Conservation (phyloP, 2,329 filamentous ascomycete genomes). For the Chaetomiaceae sp. region DNA sequence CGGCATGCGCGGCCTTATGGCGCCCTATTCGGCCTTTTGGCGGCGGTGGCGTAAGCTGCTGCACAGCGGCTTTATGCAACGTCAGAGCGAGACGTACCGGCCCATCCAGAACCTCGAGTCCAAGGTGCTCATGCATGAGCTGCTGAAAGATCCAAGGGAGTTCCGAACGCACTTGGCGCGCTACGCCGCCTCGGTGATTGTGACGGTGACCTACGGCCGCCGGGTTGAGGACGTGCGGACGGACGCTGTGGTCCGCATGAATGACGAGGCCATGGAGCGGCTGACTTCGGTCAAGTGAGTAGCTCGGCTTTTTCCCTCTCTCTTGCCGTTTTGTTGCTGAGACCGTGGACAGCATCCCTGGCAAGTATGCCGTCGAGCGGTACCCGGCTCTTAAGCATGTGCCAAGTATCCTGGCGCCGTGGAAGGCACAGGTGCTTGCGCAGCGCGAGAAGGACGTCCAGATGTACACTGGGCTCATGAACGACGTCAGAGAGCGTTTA, state of each 20-base stretch:
- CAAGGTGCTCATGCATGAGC: slow-evolving; percentile 35
- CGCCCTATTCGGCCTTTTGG: slow-evolving; percentile 38
- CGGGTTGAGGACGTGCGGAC: slow-evolving; percentile 30
- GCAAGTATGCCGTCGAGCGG: slow-evolving; percentile 36
- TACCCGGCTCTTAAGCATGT: slow-evolving; percentile 37
- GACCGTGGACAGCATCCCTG: slow-evolving; percentile 25
- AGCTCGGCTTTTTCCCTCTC: slow-evolving; percentile 2
- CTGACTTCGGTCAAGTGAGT: slow-evolving; percentile 37
- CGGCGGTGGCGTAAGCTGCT: slow-evolving; percentile 38
- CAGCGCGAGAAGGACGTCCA: slow-evolving; percentile 31
- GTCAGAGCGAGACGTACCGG: slow-evolving; percentile 37
- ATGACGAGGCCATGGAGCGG: slow-evolving; percentile 38
- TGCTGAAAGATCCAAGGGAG: slow-evolving; percentile 26
- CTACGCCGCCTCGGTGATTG: slow-evolving; percentile 37
- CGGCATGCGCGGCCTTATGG: slow-evolving; percentile 38
- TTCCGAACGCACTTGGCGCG: slow-evolving; percentile 32
- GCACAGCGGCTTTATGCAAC: slow-evolving; percentile 39
- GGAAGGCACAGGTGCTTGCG: slow-evolving; percentile 34
- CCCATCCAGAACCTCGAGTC: slow-evolving; percentile 38
- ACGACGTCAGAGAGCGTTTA: slow-evolving; percentile 34
- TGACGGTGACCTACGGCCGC: slow-evolving; percentile 38
- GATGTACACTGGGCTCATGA: slow-evolving; percentile 36
- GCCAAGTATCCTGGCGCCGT: slow-evolving; percentile 33
- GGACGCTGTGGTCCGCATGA: slow-evolving; percentile 34
- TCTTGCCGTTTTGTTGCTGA: background rate